phyloP scores from a whole-genome alignment of 2,329 filamentous ascomycete genomes.

The Monosporascus sp. region DNA sequence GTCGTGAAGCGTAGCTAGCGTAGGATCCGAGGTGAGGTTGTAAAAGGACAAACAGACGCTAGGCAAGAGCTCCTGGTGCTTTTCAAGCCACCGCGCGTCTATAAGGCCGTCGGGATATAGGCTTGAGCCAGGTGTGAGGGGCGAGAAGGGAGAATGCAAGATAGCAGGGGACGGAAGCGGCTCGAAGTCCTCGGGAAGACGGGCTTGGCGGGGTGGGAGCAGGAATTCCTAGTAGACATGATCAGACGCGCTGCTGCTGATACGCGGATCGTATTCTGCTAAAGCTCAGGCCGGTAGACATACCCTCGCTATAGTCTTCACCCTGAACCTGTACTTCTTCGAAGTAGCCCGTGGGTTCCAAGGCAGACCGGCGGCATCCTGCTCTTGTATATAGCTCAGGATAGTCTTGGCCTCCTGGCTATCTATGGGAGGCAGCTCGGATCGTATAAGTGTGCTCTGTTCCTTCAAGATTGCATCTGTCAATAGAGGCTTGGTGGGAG shows the following conservation, averaged over 20 bases:
- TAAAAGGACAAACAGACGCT: slow-evolving; percentile 80
- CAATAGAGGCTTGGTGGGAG: slow-evolving; percentile 36
- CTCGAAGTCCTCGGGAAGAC: slow-evolving; percentile 47
- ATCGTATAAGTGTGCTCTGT: slow-evolving; percentile 58
- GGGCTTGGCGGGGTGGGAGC: slow-evolving; percentile 54
- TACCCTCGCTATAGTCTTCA: slow-evolving; percentile 78
- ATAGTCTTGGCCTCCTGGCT: slow-evolving; percentile 61
- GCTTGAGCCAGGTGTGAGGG: slow-evolving; percentile 74
- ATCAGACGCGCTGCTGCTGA: slow-evolving; percentile 11
- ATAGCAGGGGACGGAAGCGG: slow-evolving; percentile 43
- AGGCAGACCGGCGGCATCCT: slow-evolving; percentile 59
- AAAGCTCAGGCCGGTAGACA: slow-evolving; percentile 31
- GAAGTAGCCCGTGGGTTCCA: slow-evolving; percentile 60
- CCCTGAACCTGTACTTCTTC: slow-evolving; percentile 56
- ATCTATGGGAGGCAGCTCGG: slow-evolving; percentile 64
- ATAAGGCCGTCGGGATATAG: slow-evolving; percentile 89
- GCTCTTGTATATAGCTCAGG: slow-evolving; percentile 58
- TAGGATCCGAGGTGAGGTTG: slow-evolving; percentile 65
- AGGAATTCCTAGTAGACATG: slow-evolving; percentile 41
- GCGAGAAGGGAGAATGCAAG: slow-evolving; percentile 90
- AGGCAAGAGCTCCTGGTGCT: slow-evolving; percentile 82
- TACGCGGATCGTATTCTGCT: neutral
- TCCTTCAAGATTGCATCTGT: slow-evolving; percentile 49
- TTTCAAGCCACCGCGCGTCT: slow-evolving; percentile 75
- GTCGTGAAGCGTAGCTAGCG: slow-evolving; percentile 73